Percentiles rank a stretch among this genome's conserved stretches.
phyloP scores from a whole-genome alignment of 768 basidiomycete species.

The Lepiota venenata region DNA sequence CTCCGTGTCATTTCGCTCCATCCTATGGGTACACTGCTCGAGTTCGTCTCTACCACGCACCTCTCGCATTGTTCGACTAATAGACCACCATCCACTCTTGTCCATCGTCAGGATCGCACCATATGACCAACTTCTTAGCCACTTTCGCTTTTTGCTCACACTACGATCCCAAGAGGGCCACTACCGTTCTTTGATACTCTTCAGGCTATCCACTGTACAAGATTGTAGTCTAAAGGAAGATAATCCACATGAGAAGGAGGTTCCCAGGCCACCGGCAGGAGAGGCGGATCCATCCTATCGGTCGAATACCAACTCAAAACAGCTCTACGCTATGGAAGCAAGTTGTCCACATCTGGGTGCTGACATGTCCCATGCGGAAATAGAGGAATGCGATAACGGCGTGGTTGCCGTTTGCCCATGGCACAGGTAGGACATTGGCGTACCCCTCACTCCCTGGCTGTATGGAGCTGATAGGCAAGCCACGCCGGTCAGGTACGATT shows the following conservation, averaged over 20 bases:
- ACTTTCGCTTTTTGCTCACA: slow-evolving; percentile 58
- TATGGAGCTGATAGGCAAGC: background rate
- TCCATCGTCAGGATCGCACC: slow-evolving; percentile 37
- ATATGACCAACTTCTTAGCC: slow-evolving; percentile 40
- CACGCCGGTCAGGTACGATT: slow-evolving; percentile 62
- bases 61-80: background rate
- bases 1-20: background rate
- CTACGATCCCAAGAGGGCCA: slow-evolving; percentile 54
- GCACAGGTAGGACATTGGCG: slow-evolving; percentile 48
- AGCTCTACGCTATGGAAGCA: slow-evolving; percentile 80
- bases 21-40: slow-evolving; percentile 17
- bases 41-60: slow-evolving; percentile 17
- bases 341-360: slow-evolving; percentile 80
- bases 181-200: slow-evolving; percentile 64
- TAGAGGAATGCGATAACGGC: slow-evolving; percentile 62
- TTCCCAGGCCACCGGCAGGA: background rate
- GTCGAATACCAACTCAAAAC: slow-evolving; percentile 17
- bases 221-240: slow-evolving; percentile 10
- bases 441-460: background rate
- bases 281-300: slow-evolving; percentile 17
- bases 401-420: slow-evolving; percentile 72
- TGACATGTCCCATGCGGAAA: slow-evolving; percentile 76
- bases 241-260: slow-evolving; percentile 3
- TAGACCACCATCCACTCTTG: background rate
- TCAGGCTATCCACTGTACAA: slow-evolving; percentile 46